Evolutionary conservation across 2,329 filamentous ascomycete genomes (phyloP), one percentile per base, ranked within the genome.

Genomic region (Akanthomyces dipterigenus): DNA sequence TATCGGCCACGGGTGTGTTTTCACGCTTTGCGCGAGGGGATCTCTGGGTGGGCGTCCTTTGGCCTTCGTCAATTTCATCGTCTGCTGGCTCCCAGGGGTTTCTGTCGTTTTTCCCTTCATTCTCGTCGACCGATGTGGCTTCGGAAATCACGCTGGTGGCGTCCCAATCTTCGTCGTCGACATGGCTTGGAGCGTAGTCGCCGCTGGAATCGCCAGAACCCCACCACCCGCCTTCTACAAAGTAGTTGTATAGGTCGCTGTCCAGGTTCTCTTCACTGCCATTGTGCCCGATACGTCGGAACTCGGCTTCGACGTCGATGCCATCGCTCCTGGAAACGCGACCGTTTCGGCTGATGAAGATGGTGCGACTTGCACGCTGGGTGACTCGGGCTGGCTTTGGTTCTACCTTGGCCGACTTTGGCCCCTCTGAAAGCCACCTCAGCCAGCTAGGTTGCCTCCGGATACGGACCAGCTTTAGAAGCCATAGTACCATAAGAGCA

Each of bases 221-320:
- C 87, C 91, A 97, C 77, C 90, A 90, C 8, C 90, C 91, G 22
- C 91, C 91, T 59, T 81, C 79, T 57, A 89, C 86, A 89, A 91
- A 98, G 84, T 93, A 95, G 34, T 80, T 79, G 71, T 97, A 98
- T 1, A 97, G 77, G 62, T 86, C 87, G 2, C 82, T 80, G 65
- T 93, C 88, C 2, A 97, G 78, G 43, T 84, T 83, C 31, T 83
- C 82, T 67, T 95, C 89, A 45, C 86, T 69, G 69, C 75, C 70
- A 59, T 71, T 69, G 14, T 66, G 66, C 7, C 72, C 60, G 54
- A 85, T 80, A 59, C 83, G 83, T 66, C 90, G 84, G 66, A 93
- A 86, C 71, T 95, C 90, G 1, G 78, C 80, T 73, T 97, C 93
- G 2, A 97, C 86, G 68, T 98, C 93, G 31, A 91, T 84, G 40